phyloP scores from a whole-genome alignment of 1,284 basidiomycete genomes.

The Bondarzewia mesenterica region DNA sequence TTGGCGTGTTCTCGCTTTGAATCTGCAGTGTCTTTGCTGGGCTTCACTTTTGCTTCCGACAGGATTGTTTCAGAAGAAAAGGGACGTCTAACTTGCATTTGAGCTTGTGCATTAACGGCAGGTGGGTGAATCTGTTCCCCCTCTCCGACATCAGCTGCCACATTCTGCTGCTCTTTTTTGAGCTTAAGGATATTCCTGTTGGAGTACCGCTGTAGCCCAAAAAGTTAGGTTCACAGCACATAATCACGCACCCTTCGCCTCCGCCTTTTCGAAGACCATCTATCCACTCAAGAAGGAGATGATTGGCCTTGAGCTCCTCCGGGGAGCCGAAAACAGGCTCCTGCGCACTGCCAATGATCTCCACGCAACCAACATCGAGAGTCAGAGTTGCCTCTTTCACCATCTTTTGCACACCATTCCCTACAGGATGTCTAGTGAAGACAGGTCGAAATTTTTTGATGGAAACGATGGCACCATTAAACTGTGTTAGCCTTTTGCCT shows the following conservation, averaged over 20 bases:
- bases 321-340: constrained; percentile 41
- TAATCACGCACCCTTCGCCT: constrained; percentile 42
- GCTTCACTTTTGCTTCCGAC: neutral
- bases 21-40: neutral
- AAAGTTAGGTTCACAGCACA: neutral
- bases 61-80: neutral
- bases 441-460: constrained; percentile 39
- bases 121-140: neutral
- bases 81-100: neutral
- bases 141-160: neutral
- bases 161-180: constrained; percentile 22
- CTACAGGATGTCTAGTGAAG: constrained; percentile 37
- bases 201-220: neutral
- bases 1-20: neutral
- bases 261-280: constrained; percentile 41
- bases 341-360: constrained; percentile 30
- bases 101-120: neutral
- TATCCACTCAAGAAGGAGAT: constrained; percentile 37
- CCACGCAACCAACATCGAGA: constrained; percentile 36
- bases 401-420: constrained; percentile 23
- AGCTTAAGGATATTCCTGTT: constrained; percentile 38
- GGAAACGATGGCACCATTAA: constrained; percentile 24
- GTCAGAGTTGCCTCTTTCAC: constrained; percentile 30
- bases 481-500: constrained; percentile 21
- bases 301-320: constrained; percentile 29